A percentile compares a stretch with the other conserved stretches of the same genome.
Conservation (phyloP, 164 flowering plant genomes). For the Annona squamosa region DNA sequence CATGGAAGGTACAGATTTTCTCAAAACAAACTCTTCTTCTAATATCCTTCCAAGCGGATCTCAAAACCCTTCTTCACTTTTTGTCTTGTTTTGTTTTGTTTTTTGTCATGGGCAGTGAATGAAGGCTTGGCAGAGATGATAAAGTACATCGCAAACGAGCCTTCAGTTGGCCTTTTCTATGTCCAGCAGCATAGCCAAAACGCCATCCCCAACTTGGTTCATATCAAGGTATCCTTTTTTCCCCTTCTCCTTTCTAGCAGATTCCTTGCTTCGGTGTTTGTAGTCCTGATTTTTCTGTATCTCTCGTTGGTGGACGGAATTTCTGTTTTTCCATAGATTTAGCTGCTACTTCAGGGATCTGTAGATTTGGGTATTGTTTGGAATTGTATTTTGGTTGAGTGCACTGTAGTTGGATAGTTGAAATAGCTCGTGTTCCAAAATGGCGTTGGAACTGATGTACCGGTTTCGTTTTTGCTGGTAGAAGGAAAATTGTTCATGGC, state of each 20-base stretch:
- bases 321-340: neutral
- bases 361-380: neutral
- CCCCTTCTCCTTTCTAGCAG: neutral
- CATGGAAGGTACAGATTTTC: constrained; percentile 18
- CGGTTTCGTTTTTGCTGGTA: too few species aligned
- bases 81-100: neutral
- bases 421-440: neutral
- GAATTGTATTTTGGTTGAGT: neutral
- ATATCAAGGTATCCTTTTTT: constrained; percentile 23
- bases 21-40: neutral
- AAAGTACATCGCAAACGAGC: constrained; percentile 81
- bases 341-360: neutral
- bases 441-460: neutral
- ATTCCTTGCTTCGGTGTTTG: neutral
- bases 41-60: neutral
- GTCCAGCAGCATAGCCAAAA: constrained; percentile 78
- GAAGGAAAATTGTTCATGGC: too few species aligned
- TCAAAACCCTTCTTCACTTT: neutral
- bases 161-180: constrained; percentile 87
- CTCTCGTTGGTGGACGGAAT: neutral
- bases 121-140: constrained; percentile 75
- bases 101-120: constrained; percentile 18
- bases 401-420: neutral
- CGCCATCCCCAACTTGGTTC: constrained; percentile 59
- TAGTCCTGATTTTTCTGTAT: neutral